Base-by-base conservation (phyloP, 805 yeast species). In the Isabelozyma heimii region DNA sequence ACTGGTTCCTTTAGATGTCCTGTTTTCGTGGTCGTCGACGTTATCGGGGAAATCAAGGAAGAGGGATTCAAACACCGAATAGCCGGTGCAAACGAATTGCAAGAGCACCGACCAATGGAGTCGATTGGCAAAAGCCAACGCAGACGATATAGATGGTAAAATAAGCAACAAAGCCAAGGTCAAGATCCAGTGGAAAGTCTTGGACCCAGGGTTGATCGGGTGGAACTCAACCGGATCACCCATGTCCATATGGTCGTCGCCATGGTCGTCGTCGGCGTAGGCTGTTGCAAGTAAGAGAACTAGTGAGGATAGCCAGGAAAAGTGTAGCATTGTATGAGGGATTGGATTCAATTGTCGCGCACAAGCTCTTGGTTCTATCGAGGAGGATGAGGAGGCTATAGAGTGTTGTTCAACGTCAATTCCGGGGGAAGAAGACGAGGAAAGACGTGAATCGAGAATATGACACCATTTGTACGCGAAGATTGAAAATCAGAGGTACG, bases 1-100 rank as follows among this genome's bases (percentile, higher is more conserved):
- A n/a, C 82, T 81, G 0, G 90, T 81, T 0, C 89, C 89, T 47
- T 81, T 72, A 10, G 87, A 81, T 0, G 89, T 82, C 48, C 79
- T 66, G 62, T 85, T 86, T 60, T 87, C 92, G 48, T 83, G 82
- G 38, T 84, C 85, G 46, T 79, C 75, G 35, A 72, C 72, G 43
- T 63, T 63, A 60, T 87, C 92, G 0, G 87, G 84, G 58, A 85
- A 87, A 43, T 80, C 68, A 8, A 86, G 68, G 45, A 85, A 65
- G 2, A 83, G 42, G 2, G 82, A 79, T 50, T 87, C 94, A 24
- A 83, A 49, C 0, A 76, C 65, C 1, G 84, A 76, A 58, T 84
- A 87, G 0, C 59, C 70, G 0, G 80, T 72, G 41, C 79, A 68
- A 0, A 75, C 54, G 4, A 72, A 51, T 56, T 82, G 89, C 8